phyloP scores from a whole-genome alignment of 148 eudicot species.

The Spergularia bocconei region DNA sequence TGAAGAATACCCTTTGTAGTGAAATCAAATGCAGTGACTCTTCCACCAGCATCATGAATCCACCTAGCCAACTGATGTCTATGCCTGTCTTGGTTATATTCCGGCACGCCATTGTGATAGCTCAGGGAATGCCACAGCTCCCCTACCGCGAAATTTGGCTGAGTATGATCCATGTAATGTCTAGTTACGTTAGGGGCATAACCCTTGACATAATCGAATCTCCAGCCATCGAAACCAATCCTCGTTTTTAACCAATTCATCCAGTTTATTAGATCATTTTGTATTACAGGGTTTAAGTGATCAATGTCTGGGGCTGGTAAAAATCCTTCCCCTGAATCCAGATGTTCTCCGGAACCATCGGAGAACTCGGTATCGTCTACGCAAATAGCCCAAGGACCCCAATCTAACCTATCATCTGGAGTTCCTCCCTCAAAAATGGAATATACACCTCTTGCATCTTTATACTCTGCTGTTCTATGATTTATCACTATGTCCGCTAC shows the following conservation, averaged over 20 bases:
- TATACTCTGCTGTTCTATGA: slow-evolving; percentile 29
- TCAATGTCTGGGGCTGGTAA: slow-evolving; percentile 65
- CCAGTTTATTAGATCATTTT: slow-evolving; percentile 60
- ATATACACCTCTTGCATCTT: slow-evolving; percentile 53
- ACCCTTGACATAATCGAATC: slow-evolving; percentile 68
- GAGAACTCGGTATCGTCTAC: slow-evolving; percentile 49
- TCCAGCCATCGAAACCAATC: slow-evolving; percentile 42
- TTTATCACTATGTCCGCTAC: slow-evolving; percentile 75
- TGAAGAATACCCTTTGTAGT: slow-evolving; percentile 60
- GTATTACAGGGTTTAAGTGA: slow-evolving; percentile 57
- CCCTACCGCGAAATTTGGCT: slow-evolving; percentile 38
- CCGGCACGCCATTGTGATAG: slow-evolving; percentile 40
- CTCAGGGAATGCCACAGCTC: slow-evolving; percentile 47
- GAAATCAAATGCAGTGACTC: slow-evolving; percentile 51
- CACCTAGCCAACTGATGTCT: slow-evolving; percentile 41
- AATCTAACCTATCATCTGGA: slow-evolving; percentile 54
- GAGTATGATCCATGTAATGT: slow-evolving; percentile 26
- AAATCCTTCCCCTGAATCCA: slow-evolving; percentile 33
- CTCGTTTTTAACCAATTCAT: slow-evolving; percentile 62
- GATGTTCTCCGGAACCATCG: slow-evolving; percentile 29
- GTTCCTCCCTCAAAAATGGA: slow-evolving; percentile 83
- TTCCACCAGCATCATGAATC: slow-evolving; percentile 44
- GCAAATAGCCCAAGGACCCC: slow-evolving; percentile 66
- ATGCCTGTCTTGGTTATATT: slow-evolving; percentile 42
- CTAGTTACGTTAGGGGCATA: slow-evolving; percentile 50